Conservation (phyloP, 306 rosid species). For the Lupinus albus region DNA sequence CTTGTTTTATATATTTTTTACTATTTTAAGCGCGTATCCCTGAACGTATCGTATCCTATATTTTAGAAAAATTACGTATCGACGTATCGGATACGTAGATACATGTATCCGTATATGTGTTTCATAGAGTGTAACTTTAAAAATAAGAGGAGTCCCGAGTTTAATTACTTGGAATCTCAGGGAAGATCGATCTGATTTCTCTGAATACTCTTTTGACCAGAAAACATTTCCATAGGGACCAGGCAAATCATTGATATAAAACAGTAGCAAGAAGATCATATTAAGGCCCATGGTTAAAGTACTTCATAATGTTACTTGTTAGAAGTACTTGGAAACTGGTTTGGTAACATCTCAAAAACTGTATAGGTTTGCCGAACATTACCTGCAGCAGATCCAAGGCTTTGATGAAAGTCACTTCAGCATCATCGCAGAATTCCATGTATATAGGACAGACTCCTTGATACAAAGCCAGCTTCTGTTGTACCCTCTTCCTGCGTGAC, state of each 20-base stretch:
- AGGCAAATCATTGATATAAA: conserved; percentile 12
- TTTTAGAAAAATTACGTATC: too few species aligned
- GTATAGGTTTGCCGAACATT: conserved; percentile 18
- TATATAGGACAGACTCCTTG: conserved; percentile 90
- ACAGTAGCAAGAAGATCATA: not conserved
- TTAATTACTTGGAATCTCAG: too few species aligned
- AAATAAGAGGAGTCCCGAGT: too few species aligned
- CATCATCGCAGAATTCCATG: conserved; percentile 82
- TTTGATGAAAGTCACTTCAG: conserved; percentile 69
- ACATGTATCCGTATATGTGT: too few species aligned
- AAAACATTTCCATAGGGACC: not conserved
- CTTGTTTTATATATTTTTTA: too few species aligned
- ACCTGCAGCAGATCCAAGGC: conserved; percentile 77
- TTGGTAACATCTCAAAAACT: not conserved
- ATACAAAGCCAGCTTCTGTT: conserved; percentile 80
- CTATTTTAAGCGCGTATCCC: too few species aligned
- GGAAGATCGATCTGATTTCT: too few species aligned
- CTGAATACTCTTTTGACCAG: not conserved
- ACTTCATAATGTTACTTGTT: conserved; percentile 3
- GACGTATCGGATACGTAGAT: too few species aligned
- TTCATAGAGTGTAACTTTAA: too few species aligned
- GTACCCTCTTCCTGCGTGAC: conserved; percentile 76
- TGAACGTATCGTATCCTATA: too few species aligned
- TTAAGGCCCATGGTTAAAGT: not conserved
- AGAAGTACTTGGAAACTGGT: not conserved